Evolutionary conservation across 129 eudicot species (phyloP), one percentile per base, ranked within the genome.

Genomic region (Rutidosis leptorrhynchoides): DNA sequence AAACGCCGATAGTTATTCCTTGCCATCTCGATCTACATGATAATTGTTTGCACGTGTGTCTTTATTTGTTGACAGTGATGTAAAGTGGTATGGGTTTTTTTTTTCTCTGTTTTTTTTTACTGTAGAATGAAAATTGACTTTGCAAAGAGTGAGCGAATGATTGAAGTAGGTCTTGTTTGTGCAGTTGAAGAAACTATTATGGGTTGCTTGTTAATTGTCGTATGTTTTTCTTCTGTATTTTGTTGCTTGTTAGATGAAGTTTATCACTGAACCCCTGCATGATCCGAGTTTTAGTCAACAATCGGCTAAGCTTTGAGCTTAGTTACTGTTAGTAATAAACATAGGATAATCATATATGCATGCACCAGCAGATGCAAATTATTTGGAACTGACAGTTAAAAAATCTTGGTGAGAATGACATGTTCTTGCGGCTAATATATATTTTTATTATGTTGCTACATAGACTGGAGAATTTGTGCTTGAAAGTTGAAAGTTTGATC

Each of bases 1-100:
- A 61, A 58, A 23, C 60, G 59, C 19, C 22, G 51, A 53, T 54
- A 53, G 64, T 24, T 37, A 0, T 23, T 29, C 10, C 55, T 51
- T 43, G n/a, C 11, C 25, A 62, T 52, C 8, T 33, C n/a, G n/a
- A n/a, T n/a, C 53, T 52, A 49, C 5, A 0, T 30, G 35, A 49
- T 60, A 7, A 3, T 15, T 17, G 22, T 53, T 17, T 57, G 43
- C 14, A 2, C 46, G 1, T 30, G 11, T 9, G 29, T 72, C 20
- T 26, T 65, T 51, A 15, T 21, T 23, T 37, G 22, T 32, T 26
- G 3, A 23, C 27, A 33, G 67, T 28, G 55, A 64, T 70, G 62
- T 74, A 30, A 45, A 66, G 67, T 45, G 61, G 54, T 71, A 6
- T 58, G 43, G 35, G 30, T 22, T n/a, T n/a, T n/a, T n/a, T n/a